Percentiles rank a stretch among this genome's conserved stretches.
phyloP scores from a whole-genome alignment of 2,329 filamentous ascomycete species.

The Xylaria multiplex region DNA sequence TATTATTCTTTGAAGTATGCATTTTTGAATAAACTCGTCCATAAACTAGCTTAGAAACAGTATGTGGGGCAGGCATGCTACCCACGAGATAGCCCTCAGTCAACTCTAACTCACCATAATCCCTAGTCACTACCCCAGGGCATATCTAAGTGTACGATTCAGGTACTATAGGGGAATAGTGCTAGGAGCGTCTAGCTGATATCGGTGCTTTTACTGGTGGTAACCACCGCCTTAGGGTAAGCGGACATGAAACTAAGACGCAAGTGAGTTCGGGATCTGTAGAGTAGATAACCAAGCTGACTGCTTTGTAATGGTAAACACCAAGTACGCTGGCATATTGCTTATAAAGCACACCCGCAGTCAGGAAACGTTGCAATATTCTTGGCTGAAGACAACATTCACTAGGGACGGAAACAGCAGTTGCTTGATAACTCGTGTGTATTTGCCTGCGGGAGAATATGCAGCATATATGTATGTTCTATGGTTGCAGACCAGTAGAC shows the following conservation, averaged over 20 bases:
- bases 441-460: conserved; percentile 25
- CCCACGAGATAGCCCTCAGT: no score
- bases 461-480: conserved; percentile 16
- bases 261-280: conserved; percentile 10
- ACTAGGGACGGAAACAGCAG: conserved; percentile 14
- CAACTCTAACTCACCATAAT: no score
- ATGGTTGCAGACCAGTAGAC: neutral
- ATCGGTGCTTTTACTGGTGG: no score
- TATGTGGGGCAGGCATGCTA: no score
- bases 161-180: no score
- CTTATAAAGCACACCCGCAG: conserved; percentile 28
- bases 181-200: no score
- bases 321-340: neutral
- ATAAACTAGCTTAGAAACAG: no score
- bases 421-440: conserved; percentile 6
- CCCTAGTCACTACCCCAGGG: no score
- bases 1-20: no score
- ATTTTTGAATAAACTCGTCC: no score
- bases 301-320: conserved; percentile 14
- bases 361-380: conserved; percentile 30
- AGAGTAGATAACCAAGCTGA: neutral
- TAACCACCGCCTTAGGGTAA: no score
- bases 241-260: neutral
- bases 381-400: conserved; percentile 25
- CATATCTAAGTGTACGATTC: neutral